Evolutionary conservation across 371 early-diverging fungal genomes (phyloP).

Genomic region (Lichtheimia ramosa): DNA sequence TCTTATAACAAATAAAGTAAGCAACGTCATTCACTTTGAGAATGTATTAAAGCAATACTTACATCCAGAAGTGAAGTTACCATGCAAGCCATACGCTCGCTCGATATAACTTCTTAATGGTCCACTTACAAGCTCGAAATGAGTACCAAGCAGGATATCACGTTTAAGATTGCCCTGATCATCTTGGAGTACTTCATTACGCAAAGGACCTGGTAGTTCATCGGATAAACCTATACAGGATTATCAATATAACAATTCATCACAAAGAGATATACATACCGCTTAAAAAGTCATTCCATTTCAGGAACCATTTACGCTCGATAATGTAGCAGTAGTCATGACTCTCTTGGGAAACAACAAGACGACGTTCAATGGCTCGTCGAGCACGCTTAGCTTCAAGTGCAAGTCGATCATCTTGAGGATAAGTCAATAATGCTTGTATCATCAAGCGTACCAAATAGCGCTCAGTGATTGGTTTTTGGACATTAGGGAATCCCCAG

Average conservation of each 20-base stretch:
- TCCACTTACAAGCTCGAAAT: constrained; percentile 11
- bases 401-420: not conserved
- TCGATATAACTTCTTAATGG: constrained; percentile 10
- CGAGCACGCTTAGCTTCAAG: not conserved
- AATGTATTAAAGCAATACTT: not conserved
- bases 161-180: not conserved
- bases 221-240: not conserved
- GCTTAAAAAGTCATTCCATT: constrained; percentile 9
- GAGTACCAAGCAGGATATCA: constrained; percentile 5
- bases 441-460: not conserved
- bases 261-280: not conserved
- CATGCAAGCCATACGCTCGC: constrained; percentile 11
- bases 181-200: constrained; percentile 1
- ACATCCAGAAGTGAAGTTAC: constrained; percentile 9
- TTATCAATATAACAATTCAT: not conserved
- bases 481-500: constrained; percentile 12
- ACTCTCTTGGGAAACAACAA: constrained; percentile 1
- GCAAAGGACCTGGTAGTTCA: constrained; percentile 2
- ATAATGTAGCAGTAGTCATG: constrained; percentile 2
- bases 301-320: constrained; percentile 2
- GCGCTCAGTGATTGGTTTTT: constrained; percentile 7
- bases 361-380: constrained; percentile 1
- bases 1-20: not conserved
- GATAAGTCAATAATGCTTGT: not conserved
- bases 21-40: not conserved